These are phyloP conservation scores for Candida michaelii DNA, from an alignment of 805 yeast genomes.

Conservation along the genomic window DNA sequence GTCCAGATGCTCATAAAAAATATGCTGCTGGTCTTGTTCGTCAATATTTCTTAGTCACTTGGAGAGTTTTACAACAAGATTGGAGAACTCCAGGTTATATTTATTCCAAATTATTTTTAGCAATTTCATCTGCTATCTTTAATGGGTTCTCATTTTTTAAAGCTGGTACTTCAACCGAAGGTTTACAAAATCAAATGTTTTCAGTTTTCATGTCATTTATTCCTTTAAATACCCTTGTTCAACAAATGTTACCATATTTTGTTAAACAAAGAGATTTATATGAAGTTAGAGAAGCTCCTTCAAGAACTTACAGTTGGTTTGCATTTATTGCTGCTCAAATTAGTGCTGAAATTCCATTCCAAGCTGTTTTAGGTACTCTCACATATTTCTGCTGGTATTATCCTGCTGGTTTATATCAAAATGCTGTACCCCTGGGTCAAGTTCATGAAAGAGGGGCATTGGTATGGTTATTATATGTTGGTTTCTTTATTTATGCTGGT, in stretches of 20 bases:
- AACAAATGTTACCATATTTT: constrained; percentile 46
- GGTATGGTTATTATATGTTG: constrained; percentile 32
- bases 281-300: constrained; percentile 47
- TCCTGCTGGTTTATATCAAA: constrained; percentile 49
- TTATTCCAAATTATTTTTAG: constrained; percentile 58
- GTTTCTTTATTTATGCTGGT: constrained; percentile 26
- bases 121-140: constrained; percentile 55
- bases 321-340: constrained; percentile 41
- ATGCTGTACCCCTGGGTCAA: constrained; percentile 52
- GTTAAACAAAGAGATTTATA: constrained; percentile 43
- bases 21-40: constrained; percentile 31
- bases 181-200: constrained; percentile 65
- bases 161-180: constrained; percentile 56
- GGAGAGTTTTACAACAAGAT: constrained; percentile 26
- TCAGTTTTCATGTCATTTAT: constrained; percentile 47
- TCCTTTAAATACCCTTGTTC: constrained; percentile 39
- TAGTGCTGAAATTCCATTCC: constrained; percentile 49
- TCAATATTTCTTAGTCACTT: constrained; percentile 32
- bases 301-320: constrained; percentile 45
- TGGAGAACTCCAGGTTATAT: constrained; percentile 67
- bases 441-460: constrained; percentile 36
- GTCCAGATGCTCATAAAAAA: constrained; percentile 27
- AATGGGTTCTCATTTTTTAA: constrained; percentile 74
- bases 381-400: constrained; percentile 55
- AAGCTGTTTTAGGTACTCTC: constrained; percentile 42